Percentiles rank a stretch among this genome's conserved stretches.
Conservation (phyloP, 1,139 yeast species). For the Taiozyma sp. region DNA sequence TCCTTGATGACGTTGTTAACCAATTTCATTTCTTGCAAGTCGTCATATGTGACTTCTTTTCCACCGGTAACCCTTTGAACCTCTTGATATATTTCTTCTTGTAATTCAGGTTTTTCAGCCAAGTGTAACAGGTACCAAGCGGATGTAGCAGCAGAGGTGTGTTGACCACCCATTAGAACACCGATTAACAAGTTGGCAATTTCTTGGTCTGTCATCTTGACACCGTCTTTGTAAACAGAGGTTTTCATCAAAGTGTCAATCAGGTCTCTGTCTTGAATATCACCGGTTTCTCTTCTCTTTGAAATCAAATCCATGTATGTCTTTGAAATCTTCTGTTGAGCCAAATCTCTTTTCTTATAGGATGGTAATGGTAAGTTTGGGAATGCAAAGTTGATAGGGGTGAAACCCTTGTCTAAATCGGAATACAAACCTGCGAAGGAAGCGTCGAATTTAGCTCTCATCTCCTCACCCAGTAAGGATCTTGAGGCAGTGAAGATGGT, state of each 20-base stretch:
- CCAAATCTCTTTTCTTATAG: slow-evolving; percentile 79
- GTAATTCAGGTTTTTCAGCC: slow-evolving; percentile 80
- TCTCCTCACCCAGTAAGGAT: slow-evolving; percentile 84
- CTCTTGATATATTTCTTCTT: slow-evolving; percentile 75
- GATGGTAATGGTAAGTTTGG: slow-evolving; percentile 89
- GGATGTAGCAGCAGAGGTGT: slow-evolving; percentile 94
- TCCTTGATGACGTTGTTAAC: slow-evolving; percentile 84
- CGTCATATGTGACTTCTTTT: slow-evolving; percentile 71
- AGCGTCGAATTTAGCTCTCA: slow-evolving; percentile 78
- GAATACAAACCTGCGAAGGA: slow-evolving; percentile 82
- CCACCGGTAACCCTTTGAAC: slow-evolving; percentile 55
- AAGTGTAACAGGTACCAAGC: slow-evolving; percentile 92
- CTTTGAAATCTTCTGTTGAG: slow-evolving; percentile 73
- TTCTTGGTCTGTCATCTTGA: slow-evolving; percentile 89
- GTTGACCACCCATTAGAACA: slow-evolving; percentile 98
- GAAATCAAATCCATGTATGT: slow-evolving; percentile 79
- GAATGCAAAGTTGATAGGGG: slow-evolving; percentile 93
- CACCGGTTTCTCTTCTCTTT: slow-evolving; percentile 69
- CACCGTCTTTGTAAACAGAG: slow-evolving; percentile 90
- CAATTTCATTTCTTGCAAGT: slow-evolving; percentile 75
- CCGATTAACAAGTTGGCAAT: slow-evolving; percentile 93
- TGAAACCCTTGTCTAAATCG: slow-evolving; percentile 95
- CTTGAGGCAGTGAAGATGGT: slow-evolving; percentile 96
- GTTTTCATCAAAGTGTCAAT: slow-evolving; percentile 81
- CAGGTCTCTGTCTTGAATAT: slow-evolving; percentile 81